A percentile compares a stretch with the other conserved stretches of the same genome.
These are phyloP conservation scores for Posidonia oceanica DNA, from an alignment of 116 monocot species.

Conservation along the genomic window DNA sequence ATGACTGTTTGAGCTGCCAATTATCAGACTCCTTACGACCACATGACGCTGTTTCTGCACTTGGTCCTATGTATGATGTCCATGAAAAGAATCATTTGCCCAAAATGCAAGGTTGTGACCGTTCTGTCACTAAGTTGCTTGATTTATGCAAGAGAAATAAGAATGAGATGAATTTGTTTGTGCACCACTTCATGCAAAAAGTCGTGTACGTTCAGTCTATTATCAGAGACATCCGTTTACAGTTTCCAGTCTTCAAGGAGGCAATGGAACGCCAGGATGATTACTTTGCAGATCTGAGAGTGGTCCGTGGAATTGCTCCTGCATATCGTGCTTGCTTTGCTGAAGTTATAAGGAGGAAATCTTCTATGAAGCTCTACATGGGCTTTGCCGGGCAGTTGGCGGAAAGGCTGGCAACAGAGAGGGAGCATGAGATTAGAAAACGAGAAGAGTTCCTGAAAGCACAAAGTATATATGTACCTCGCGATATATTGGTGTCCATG, in stretches of 20 bases:
- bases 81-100: constrained; percentile 83
- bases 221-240: constrained; percentile 60
- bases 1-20: constrained; percentile 63
- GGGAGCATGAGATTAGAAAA: constrained; percentile 65
- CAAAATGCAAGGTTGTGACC: constrained; percentile 55
- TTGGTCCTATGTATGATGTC: constrained; percentile 89
- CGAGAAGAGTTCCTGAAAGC: constrained; percentile 62
- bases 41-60: constrained; percentile 93
- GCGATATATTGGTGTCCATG: constrained; percentile 65
- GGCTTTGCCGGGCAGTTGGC: constrained; percentile 85
- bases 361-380: constrained; percentile 81
- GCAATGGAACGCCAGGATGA: constrained; percentile 83
- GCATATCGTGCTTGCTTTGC: constrained; percentile 91
- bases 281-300: constrained; percentile 58
- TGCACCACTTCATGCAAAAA: constrained; percentile 83
- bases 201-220: constrained; percentile 53
- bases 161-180: constrained; percentile 65
- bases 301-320: constrained; percentile 58
- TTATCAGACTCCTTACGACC: constrained; percentile 60
- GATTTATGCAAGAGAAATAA: constrained; percentile 55
- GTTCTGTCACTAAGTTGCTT: constrained; percentile 44
- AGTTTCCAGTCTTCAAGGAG: constrained; percentile 90
- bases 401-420: constrained; percentile 77
- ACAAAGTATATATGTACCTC: constrained; percentile 65
- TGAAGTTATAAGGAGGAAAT: constrained; percentile 74